Base-by-base conservation (phyloP, 2,329 filamentous ascomycete genomes). In the Ceratocystis ficicola region DNA sequence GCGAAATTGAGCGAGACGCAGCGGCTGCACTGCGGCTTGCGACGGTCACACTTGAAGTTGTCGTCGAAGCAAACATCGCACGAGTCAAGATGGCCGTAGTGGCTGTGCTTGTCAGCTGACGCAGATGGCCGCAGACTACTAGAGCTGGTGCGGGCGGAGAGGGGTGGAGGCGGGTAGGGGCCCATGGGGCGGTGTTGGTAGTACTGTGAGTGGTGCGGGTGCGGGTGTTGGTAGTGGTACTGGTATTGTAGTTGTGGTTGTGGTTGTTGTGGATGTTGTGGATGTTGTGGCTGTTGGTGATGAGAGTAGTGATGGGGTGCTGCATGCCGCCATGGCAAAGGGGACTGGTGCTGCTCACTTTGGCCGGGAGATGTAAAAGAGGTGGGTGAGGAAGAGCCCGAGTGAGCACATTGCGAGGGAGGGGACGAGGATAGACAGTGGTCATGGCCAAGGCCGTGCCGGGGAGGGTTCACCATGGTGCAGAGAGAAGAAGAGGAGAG, bases 391-490 rank as follows among this genome's bases (percentile, higher is more conserved):
- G 50, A 60, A 5, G 63, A 60, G 50, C 52, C 52, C 7, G 50
- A 65, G 48, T 60, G 52, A 25, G 52, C 20, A 10, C 36, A 60
- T n/a, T 44, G 50, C 12, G 63, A 65, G 12, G 41, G 63, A 12
- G 50, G 20, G 12, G 63, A 65, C 25, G 63, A 65, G 12, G 63
- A 65, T 15, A 48, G 52, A 36, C 20, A 48, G 30, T 41, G 63
- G 50, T 32, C 63, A n/a, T 60, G 36, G n/a, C 36, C 32, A 44
- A n/a, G 52, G 6, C 52, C 52, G 25, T n/a, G 28, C 3, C 52
- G 25, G 15, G 52, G 17, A 20, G 63, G 63, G 22, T 65, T 41
- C 15, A 10, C 63, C 63, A 65, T 65, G 63, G n/a, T 57, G n/a
- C 15, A 28, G 20, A 25, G n/a, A 20, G n/a, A 57, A 28, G 44